These are phyloP conservation scores for Aspergillus arachidicola DNA, from an alignment of 2,329 filamentous ascomycete genomes.

Conservation along the genomic window DNA sequence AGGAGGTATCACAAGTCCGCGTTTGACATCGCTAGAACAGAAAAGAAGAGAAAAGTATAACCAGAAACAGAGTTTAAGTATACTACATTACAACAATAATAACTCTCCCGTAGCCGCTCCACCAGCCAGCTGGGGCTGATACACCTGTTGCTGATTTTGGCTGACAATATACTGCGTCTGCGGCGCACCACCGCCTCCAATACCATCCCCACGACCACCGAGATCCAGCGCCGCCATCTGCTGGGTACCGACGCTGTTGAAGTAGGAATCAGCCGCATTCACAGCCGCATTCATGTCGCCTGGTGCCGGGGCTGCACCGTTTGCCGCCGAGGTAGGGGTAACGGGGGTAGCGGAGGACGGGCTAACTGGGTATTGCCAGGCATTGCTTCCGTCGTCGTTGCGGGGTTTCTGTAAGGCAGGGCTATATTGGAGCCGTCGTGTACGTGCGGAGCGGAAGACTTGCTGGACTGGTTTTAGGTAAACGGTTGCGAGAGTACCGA, in stretches of 20 bases:
- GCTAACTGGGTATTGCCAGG: constrained; percentile 39
- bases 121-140: constrained; percentile 68
- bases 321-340: constrained; percentile 30
- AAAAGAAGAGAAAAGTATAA: constrained; percentile 14
- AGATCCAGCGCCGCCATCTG: constrained; percentile 74
- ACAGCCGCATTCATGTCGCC: constrained; percentile 70
- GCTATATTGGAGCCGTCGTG: constrained; percentile 75
- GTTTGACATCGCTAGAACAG: constrained; percentile 11
- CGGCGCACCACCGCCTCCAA: constrained; percentile 59
- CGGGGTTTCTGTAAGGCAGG: constrained; percentile 79
- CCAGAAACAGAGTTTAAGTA: constrained; percentile 13
- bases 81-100: constrained; percentile 58
- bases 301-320: constrained; percentile 27
- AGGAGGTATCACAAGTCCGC: constrained; percentile 19
- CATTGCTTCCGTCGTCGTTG: constrained; percentile 40
- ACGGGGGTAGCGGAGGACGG: constrained; percentile 35
- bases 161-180: constrained; percentile 69
- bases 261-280: constrained; percentile 86
- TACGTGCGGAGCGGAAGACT: constrained; percentile 87
- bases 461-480: constrained; percentile 98
- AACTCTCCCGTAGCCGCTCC: constrained; percentile 70
- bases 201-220: constrained; percentile 65
- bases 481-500: constrained; percentile 93
- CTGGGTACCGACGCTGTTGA: constrained; percentile 73
- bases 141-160: constrained; percentile 76